Evolutionary conservation across 140 eudicot species (phyloP), one percentile per base, ranked within the genome.

Genomic region (Oenanthe javanica): DNA sequence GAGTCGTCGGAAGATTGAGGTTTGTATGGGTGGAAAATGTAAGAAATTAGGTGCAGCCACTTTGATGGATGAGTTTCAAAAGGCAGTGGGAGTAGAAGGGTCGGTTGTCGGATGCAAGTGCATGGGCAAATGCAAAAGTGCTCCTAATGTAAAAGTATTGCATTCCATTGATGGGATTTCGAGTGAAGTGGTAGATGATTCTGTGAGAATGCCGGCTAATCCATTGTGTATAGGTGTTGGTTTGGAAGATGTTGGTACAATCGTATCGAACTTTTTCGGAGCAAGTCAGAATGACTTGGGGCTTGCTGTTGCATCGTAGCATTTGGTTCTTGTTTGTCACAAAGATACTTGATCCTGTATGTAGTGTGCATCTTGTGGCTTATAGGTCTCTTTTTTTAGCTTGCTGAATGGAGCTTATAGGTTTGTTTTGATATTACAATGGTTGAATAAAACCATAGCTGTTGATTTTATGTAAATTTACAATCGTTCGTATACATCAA

Each of bases 11-110:
- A 93, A 81, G 85, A 89, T 94, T 43, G 97, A 94, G 86, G 98
- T 94, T 19, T 94, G 98, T 57, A 92, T 90, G 98, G 98, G 97
- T 5, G 96, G 97, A 0, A 92, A 94, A 75, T 94, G 98, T 91
- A 94, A 90, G 95, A 94, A 89, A 84, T 86, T 94, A 0, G 98
- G 98, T 0, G 93, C 87, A 0, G 91, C 79, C 3, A 50, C 71
- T 70, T 42, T 94, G 80, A 27, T 94, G 84, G 93, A 85, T 48
- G 85, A 88, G 71, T 92, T 94, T 72, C 86, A 88, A 79, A 81
- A 45, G 76, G 91, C 86, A 10, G 87, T 89, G 1, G 97, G 93
- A 1, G 80, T 76, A n/a, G 87, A 82, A 77, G 90, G 75, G 13
- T 78, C 81, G 0, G 89, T 90, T 72, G 85, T 88, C 9, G 97